Percentiles rank a stretch among this genome's conserved stretches.
Conservation (phyloP, 108 stramenopile species). For the Aurantiochytrium sp. region DNA sequence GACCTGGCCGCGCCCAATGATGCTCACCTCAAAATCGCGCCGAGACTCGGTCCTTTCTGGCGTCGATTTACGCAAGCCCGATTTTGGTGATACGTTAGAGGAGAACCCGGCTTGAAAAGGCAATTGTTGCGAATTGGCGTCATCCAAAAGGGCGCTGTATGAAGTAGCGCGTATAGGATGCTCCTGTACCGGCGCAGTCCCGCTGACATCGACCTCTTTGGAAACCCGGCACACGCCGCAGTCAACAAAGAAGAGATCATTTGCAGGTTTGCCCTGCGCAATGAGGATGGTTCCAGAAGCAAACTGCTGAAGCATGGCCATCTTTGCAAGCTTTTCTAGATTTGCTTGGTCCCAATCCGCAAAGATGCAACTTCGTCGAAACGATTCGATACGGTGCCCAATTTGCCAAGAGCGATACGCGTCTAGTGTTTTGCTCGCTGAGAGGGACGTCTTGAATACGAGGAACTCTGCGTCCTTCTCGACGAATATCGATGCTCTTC, state of each 20-base stretch:
- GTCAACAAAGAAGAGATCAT: neutral
- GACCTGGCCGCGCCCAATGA: neutral
- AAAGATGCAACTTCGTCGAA: neutral
- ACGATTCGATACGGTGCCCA: neutral
- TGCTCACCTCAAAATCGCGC: neutral
- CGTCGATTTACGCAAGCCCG: no score
- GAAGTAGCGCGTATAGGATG: neutral
- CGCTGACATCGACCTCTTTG: neutral
- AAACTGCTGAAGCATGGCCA: neutral
- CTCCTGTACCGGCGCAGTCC: neutral
- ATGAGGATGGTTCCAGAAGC: neutral
- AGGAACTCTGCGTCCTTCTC: neutral
- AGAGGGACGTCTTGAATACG: neutral
- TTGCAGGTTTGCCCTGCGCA: neutral
- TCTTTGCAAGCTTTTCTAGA: neutral
- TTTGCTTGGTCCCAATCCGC: neutral
- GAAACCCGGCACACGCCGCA: neutral
- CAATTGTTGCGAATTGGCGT: neutral
- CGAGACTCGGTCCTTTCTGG: no score
- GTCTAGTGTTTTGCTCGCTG: neutral
- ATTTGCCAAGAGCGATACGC: neutral
- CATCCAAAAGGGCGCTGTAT: neutral
- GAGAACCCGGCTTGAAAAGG: no score
- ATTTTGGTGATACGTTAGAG: no score
- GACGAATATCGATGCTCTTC: neutral